Evolutionary conservation across 1,284 basidiomycete genomes (phyloP).

Genomic region (Grifola frondosa): DNA sequence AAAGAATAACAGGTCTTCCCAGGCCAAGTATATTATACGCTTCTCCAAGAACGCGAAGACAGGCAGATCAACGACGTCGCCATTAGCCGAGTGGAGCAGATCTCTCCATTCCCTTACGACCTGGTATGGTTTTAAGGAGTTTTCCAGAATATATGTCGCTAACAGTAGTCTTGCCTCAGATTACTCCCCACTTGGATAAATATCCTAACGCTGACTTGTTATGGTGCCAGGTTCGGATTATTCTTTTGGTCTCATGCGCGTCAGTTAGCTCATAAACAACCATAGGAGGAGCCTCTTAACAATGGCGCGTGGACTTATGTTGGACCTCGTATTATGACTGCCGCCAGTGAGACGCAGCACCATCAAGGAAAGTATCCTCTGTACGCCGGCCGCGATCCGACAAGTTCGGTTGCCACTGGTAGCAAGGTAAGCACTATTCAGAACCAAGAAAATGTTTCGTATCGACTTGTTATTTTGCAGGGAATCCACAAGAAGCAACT

Average conservation of each 20-base stretch:
- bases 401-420: constrained; percentile 87
- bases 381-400: constrained; percentile 87
- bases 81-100: constrained; percentile 92
- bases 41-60: constrained; percentile 87
- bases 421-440: constrained; percentile 60
- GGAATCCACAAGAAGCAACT: constrained; percentile 84
- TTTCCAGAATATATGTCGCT: neutral
- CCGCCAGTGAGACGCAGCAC: constrained; percentile 80
- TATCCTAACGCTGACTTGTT: constrained; percentile 93
- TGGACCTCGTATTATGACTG: constrained; percentile 84
- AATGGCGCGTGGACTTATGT: constrained; percentile 94
- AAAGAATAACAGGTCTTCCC: constrained; percentile 3
- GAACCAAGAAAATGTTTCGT: constrained; percentile 12
- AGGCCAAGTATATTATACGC: constrained; percentile 93
- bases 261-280: no score
- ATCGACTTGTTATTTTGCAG: constrained; percentile 36
- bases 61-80: constrained; percentile 90
- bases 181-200: constrained; percentile 88
- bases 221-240: constrained; percentile 70
- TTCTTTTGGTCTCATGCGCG: no score
- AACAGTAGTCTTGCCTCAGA: constrained; percentile 35
- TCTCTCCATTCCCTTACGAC: constrained; percentile 97
- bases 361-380: constrained; percentile 88
- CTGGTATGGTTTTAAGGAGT: constrained; percentile 47
- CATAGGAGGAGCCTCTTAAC: constrained; percentile 91